A percentile compares a stretch with the other conserved stretches of the same genome.
phyloP scores from a whole-genome alignment of 2,329 filamentous ascomycete genomes.

The Mariannaea sp. region DNA sequence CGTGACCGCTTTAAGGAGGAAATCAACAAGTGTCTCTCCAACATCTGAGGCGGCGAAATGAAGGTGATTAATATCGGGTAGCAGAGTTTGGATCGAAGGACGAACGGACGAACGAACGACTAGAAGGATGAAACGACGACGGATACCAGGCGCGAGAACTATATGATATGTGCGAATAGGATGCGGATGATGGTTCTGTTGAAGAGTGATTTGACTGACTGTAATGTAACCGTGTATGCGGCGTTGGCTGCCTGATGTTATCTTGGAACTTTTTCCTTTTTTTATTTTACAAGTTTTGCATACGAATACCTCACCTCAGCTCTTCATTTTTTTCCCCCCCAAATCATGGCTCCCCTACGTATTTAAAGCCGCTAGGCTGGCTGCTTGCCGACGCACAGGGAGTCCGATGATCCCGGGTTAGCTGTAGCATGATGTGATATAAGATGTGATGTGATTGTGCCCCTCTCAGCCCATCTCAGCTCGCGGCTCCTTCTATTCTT shows the following conservation, averaged over 20 bases:
- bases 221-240: conserved; percentile 31
- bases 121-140: conserved; percentile 17
- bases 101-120: conserved; percentile 8
- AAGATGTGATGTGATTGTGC: conserved; percentile 12
- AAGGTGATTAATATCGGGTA: conserved; percentile 10
- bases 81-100: conserved; percentile 8
- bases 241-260: conserved; percentile 37
- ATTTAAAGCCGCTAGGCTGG: conserved; percentile 12
- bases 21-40: conserved; percentile 51
- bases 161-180: conserved; percentile 9
- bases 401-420: conserved; percentile 12
- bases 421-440: conserved; percentile 18
- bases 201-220: conserved; percentile 29
- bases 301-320: conserved; percentile 3
- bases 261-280: conserved; percentile 27
- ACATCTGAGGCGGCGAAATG: conserved; percentile 21
- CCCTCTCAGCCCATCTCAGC: too few species aligned
- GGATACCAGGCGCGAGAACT: conserved; percentile 31
- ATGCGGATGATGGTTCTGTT: conserved; percentile 11
- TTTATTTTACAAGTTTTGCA: too few species aligned
- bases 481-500: background rate
- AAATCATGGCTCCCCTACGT: conserved; percentile 13
- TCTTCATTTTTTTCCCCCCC: conserved; percentile 5
- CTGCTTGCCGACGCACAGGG: background rate
- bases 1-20: conserved; percentile 56